A percentile compares a stretch with the other conserved stretches of the same genome.
Evolutionary conservation across 129 eudicot species (phyloP).

Genomic region (Lactuca saligna): DNA sequence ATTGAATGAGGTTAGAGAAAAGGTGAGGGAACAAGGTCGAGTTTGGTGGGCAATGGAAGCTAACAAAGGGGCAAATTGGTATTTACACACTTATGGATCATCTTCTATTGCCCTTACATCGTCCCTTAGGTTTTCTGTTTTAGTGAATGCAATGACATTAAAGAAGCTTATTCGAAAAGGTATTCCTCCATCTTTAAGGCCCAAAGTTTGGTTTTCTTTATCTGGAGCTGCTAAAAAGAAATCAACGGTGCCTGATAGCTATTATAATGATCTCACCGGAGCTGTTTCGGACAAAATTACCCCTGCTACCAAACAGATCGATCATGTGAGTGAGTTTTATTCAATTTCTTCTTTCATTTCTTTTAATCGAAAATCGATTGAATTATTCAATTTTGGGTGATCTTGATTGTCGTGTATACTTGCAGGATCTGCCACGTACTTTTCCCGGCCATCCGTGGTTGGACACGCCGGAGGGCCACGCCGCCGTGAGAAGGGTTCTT

Average conservation of each 20-base stretch:
- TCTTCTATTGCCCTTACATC: constrained; percentile 49
- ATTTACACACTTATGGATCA: constrained; percentile 42
- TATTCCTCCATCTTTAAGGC: constrained; percentile 79
- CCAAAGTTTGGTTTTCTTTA: constrained; percentile 81
- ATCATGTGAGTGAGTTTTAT: constrained; percentile 76
- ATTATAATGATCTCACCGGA: constrained; percentile 68
- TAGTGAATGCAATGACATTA: constrained; percentile 69
- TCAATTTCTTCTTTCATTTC: neutral
- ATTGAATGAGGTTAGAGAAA: constrained; percentile 91
- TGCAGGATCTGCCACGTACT: constrained; percentile 86
- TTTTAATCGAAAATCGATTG: neutral
- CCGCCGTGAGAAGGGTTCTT: constrained; percentile 94
- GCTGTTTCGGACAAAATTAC: constrained; percentile 84
- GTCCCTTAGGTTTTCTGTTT: constrained; percentile 59
- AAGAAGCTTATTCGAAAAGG: constrained; percentile 85
- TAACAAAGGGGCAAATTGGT: constrained; percentile 85
- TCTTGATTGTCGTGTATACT: constrained; percentile 1
- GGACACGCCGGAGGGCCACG: constrained; percentile 91
- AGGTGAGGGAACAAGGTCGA: constrained; percentile 76
- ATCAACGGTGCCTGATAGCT: constrained; percentile 88
- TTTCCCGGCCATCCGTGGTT: constrained; percentile 99
- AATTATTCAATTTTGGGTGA: neutral
- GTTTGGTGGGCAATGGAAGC: constrained; percentile 98
- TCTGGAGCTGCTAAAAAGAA: constrained; percentile 99
- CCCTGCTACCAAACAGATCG: constrained; percentile 88